Base-by-base conservation (phyloP, 2,329 filamentous ascomycete species). In the Ascocoryne sarcoides region DNA sequence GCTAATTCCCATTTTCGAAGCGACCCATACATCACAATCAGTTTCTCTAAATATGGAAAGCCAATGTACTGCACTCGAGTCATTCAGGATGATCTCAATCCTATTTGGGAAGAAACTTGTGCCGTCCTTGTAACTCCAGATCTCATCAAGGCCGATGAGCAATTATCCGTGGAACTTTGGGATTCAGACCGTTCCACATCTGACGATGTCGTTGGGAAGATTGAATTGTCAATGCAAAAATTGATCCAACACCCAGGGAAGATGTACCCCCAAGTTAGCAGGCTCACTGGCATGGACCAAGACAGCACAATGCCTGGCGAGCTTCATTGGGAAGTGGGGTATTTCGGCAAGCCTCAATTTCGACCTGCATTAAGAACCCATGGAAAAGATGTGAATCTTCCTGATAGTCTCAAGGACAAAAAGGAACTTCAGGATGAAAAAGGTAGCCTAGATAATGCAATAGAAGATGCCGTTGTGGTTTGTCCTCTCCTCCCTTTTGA, bases 41-140 rank as follows among this genome's bases (percentile, higher is more conserved):
- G 84, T 30, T 96, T 93, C 68, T 93, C 86, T 55, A 95, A 96
- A 62, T 96, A 95, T 53, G 85, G 84, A 42, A 98, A 98, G 65
- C 90, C 90, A 2, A 93, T 95, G 76, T 96, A 95, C 63, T 95
- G 89, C 62, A 96, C 92, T 1, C 80, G 92, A 35, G 89, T 96
- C 37, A 95, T 96, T 48, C 87, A 90, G 38, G 90, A 96, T 56
- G 84, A 95, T 51, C 72, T 95, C 40, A 94, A 96, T 56, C 92
- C 92, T 0, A 72, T 95, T 4, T 96, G 93, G 69, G 84, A 92
- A 55, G 92, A 96, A 63, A 84, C 78, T 2, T 80, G 85, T 32
- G 88, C 86, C 1, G 70, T 96, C 14, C 68, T 95, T 12, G 85
- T 98, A 4, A 95, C 85, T 0, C 75, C 85, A 0, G 89, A 95